Conservation (phyloP, 345 rosid species). For the Angophora floribunda region DNA sequence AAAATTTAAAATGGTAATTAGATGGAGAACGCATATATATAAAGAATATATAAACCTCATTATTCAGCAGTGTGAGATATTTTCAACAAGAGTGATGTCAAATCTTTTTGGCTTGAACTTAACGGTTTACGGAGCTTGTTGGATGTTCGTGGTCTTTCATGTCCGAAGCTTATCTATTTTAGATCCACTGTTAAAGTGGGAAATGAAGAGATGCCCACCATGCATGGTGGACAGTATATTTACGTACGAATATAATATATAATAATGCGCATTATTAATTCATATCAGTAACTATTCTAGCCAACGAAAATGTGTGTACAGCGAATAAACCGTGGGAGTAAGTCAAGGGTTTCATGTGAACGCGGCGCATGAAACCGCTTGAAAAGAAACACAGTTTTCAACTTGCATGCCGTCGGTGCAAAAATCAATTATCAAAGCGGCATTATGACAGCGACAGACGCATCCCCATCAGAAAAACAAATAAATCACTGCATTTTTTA, state of each 20-base stretch:
- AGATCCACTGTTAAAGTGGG: not conserved
- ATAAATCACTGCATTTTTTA: not conserved
- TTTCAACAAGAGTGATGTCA: not conserved
- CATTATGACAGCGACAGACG: not conserved
- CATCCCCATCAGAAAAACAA: not conserved
- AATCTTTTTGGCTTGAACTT: not conserved
- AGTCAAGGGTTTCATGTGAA: not conserved
- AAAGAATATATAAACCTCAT: not conserved
- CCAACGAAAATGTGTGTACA: not conserved
- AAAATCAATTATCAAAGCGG: not conserved
- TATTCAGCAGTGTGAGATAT: not conserved
- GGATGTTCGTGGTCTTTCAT: not conserved
- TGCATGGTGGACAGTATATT: not conserved
- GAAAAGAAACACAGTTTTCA: not conserved
- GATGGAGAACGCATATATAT: rapidly evolving
- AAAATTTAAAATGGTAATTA: not conserved
- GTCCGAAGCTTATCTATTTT: not conserved
- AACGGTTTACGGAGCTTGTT: not conserved
- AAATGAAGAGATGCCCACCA: not conserved
- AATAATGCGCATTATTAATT: not conserved
- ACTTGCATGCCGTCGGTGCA: not conserved
- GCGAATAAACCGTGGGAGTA: not conserved
- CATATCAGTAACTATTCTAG: not conserved
- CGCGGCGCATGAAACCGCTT: not conserved
- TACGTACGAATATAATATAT: not conserved